A percentile compares a stretch with the other conserved stretches of the same genome.
These are phyloP conservation scores for Clonostachys rhizophaga DNA, from an alignment of 2,329 filamentous ascomycete species.

Conservation along the genomic window DNA sequence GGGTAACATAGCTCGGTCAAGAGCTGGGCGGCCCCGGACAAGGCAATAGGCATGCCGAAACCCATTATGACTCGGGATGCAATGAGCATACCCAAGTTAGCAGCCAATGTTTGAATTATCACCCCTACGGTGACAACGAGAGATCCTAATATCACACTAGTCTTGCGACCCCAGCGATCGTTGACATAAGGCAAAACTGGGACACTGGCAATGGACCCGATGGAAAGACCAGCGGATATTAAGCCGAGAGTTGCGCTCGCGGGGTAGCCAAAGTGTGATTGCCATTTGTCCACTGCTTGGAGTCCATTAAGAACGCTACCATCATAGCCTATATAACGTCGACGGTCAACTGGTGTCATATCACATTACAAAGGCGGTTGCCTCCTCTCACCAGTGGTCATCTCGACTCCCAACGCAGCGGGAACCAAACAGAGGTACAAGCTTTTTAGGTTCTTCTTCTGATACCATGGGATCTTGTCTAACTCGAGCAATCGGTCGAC, in stretches of 20 bases:
- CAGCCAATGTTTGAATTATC: constrained; percentile 34
- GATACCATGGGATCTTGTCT: constrained; percentile 45
- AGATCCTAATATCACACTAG: constrained; percentile 50
- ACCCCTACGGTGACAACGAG: constrained; percentile 46
- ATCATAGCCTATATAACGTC: constrained; percentile 33
- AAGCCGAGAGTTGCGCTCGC: constrained; percentile 44
- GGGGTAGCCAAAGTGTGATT: constrained; percentile 22
- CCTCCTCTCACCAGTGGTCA: constrained; percentile 26
- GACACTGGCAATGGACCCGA: constrained; percentile 51
- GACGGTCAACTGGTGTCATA: constrained; percentile 38
- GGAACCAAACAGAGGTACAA: constrained; percentile 56
- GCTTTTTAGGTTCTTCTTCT: constrained; percentile 51
- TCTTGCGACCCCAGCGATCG: constrained; percentile 47
- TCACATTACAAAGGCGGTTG: too few relatives aligned
- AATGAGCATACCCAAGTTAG: constrained; percentile 47
- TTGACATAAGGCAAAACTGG: constrained; percentile 35
- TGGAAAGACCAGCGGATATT: constrained; percentile 51
- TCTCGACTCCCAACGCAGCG: constrained; percentile 41
- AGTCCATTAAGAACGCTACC: neutral
- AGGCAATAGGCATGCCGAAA: constrained; percentile 53
- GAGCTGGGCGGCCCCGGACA: constrained; percentile 51
- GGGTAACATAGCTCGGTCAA: constrained; percentile 57
- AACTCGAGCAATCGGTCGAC: constrained; percentile 10
- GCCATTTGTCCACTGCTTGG: constrained; percentile 12
- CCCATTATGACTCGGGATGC: constrained; percentile 50